Conservation (phyloP, 805 yeast genomes). For the Zygotorulaspora florentina region DNA sequence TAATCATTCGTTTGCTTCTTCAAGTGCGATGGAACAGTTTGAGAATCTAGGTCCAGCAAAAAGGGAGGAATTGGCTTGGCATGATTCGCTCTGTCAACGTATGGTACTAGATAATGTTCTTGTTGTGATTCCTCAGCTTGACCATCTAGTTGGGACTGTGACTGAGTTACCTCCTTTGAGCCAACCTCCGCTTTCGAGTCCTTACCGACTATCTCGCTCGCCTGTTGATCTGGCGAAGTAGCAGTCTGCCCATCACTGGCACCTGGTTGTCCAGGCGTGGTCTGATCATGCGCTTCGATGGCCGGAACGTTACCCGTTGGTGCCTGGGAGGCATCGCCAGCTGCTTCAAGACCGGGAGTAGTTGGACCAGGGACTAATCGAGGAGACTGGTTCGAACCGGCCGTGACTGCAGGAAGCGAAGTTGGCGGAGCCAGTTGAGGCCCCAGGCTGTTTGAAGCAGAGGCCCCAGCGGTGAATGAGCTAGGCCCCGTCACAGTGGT, state of each 20-base stretch:
- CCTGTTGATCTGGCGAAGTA: slow-evolving; percentile 2
- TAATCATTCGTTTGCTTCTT: slow-evolving; percentile 82
- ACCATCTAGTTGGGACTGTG: slow-evolving; percentile 2
- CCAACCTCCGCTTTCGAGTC: neutral
- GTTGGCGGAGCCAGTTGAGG: slow-evolving; percentile 14
- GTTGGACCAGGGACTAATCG: slow-evolving; percentile 16
- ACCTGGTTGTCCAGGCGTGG: slow-evolving; percentile 2
- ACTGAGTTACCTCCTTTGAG: slow-evolving; percentile 4
- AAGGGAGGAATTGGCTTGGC: slow-evolving; percentile 79
- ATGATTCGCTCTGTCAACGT: slow-evolving; percentile 43
- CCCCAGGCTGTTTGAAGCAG: slow-evolving; percentile 14
- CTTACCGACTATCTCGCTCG: neutral
- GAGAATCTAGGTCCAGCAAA: slow-evolving; percentile 72
- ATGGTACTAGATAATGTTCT: slow-evolving; percentile 38
- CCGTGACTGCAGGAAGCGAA: slow-evolving; percentile 24
- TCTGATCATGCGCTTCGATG: slow-evolving; percentile 2
- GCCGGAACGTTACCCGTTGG: neutral
- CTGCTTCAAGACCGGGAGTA: slow-evolving; percentile 9
- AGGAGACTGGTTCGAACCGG: slow-evolving; percentile 23
- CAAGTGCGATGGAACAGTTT: slow-evolving; percentile 66
- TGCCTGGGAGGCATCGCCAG: neutral
- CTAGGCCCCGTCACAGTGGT: slow-evolving; percentile 8
- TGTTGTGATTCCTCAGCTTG: slow-evolving; percentile 22
- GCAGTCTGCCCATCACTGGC: slow-evolving; percentile 11
- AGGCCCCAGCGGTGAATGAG: slow-evolving; percentile 15